Conservation (phyloP, 2,329 filamentous ascomycete species). For the Aureobasidium uvarum region DNA sequence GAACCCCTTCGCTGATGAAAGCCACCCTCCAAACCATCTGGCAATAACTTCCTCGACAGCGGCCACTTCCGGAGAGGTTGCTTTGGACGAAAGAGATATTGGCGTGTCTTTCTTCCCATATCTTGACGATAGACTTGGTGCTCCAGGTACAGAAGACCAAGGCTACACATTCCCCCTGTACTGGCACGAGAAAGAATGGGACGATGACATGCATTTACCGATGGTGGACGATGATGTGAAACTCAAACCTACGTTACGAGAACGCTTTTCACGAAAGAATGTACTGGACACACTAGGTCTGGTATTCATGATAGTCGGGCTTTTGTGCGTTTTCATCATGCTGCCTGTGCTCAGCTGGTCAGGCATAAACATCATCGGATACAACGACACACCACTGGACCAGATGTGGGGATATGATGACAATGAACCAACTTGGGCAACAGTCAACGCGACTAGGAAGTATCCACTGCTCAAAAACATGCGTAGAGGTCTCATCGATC, state of each 20-base stretch:
- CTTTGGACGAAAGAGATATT: slow-evolving; percentile 33
- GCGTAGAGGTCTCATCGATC: slow-evolving; percentile 51
- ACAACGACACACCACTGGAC: slow-evolving; percentile 44
- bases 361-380: slow-evolving; percentile 41
- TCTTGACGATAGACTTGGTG: slow-evolving; percentile 50
- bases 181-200: slow-evolving; percentile 52
- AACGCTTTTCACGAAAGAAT: slow-evolving; percentile 48
- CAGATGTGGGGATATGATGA: slow-evolving; percentile 39
- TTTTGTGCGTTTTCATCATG: slow-evolving; percentile 52
- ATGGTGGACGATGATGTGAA: slow-evolving; percentile 50
- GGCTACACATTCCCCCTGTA: slow-evolving; percentile 48
- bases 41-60: slow-evolving; percentile 25
- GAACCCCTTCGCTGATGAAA: slow-evolving; percentile 38
- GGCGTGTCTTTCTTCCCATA: slow-evolving; percentile 44
- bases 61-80: background rate
- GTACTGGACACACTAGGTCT: slow-evolving; percentile 47
- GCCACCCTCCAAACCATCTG: slow-evolving; percentile 26
- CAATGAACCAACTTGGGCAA: slow-evolving; percentile 42
- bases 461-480: slow-evolving; percentile 53
- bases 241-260: slow-evolving; percentile 45
- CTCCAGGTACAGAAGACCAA: slow-evolving; percentile 45
- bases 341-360: slow-evolving; percentile 52
- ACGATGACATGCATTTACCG: slow-evolving; percentile 57
- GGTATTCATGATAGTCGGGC: slow-evolving; percentile 48
- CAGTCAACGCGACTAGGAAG: slow-evolving; percentile 46